Percentiles rank a stretch among this genome's conserved stretches.
These are phyloP conservation scores for Rhododendron henanense DNA, from an alignment of 148 eudicot genomes.

Conservation along the genomic window DNA sequence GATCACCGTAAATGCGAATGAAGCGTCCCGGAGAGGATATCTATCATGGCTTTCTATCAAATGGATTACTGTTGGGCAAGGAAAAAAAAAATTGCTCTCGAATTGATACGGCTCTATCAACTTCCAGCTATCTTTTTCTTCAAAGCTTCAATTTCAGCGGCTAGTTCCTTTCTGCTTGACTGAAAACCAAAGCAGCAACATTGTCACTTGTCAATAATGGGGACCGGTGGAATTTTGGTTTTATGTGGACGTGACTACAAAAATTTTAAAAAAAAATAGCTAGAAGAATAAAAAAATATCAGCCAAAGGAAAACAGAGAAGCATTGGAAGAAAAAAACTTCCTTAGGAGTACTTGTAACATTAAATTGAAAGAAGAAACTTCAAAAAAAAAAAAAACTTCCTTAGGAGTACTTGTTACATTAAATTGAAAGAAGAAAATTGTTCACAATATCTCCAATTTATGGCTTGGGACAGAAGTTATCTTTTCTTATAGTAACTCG, in stretches of 20 bases:
- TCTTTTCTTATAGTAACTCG: not conserved
- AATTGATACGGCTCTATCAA: conserved; percentile 22
- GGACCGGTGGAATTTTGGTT: not conserved
- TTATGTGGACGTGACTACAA: not conserved
- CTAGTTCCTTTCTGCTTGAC: conserved; percentile 66
- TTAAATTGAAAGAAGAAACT: not conserved
- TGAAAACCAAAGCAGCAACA: conserved; percentile 13
- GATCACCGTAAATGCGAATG: not conserved
- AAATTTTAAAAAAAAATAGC: not conserved
- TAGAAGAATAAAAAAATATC: not conserved
- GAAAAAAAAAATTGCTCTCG: not conserved
- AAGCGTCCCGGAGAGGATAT: not conserved
- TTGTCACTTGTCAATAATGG: not conserved
- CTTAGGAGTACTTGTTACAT: not conserved
- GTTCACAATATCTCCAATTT: not conserved
- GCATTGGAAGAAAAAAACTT: too few species aligned
- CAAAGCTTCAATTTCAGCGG: conserved; percentile 52
- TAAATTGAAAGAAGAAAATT: not conserved
- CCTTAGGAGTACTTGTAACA: not conserved
- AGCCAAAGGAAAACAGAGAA: not conserved
- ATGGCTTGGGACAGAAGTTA: not conserved
- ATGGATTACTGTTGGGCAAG: not conserved
- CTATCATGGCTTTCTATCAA: not conserved
- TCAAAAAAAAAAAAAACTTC: too few species aligned
- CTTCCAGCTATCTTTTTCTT: conserved; percentile 72